Percentiles rank a stretch among this genome's conserved stretches.
phyloP scores from a whole-genome alignment of 2,329 filamentous ascomycete genomes.

The Monilinia fructigena region DNA sequence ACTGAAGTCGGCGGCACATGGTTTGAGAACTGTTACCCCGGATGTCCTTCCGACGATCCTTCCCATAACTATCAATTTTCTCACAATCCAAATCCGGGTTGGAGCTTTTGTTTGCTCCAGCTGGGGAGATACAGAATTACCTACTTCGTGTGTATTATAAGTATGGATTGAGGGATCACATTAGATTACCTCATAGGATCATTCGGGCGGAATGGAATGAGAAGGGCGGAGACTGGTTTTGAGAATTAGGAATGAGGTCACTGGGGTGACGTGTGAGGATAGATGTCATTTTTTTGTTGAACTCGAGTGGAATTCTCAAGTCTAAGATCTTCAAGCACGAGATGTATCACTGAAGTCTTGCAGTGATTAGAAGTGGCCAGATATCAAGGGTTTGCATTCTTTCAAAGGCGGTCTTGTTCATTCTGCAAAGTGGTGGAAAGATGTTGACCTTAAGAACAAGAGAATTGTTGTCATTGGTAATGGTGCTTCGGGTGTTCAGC shows the following conservation, averaged over 20 bases:
- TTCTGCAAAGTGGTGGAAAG: constrained; percentile 59
- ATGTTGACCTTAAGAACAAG: constrained; percentile 48
- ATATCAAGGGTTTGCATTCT: constrained; percentile 53
- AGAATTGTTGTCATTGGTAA: constrained; percentile 51
- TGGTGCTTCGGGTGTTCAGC: constrained; percentile 53
- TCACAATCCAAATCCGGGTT: constrained; percentile 38
- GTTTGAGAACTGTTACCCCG: constrained; percentile 59
- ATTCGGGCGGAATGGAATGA: constrained; percentile 33
- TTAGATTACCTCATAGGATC: constrained; percentile 48
- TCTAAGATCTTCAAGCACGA: background rate
- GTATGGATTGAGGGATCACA: constrained; percentile 44
- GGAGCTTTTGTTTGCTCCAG: constrained; percentile 52
- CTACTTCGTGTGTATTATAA: constrained; percentile 50
- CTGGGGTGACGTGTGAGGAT: constrained; percentile 37
- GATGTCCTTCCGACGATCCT: constrained; percentile 56
- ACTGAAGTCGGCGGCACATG: constrained; percentile 56
- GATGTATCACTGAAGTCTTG: background rate
- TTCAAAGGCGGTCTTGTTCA: constrained; percentile 54
- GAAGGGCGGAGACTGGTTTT: constrained; percentile 40
- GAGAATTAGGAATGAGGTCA: too few relatives aligned
- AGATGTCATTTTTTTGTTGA: constrained; percentile 47
- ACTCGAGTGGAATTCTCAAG: constrained; percentile 55
- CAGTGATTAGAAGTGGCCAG: constrained; percentile 58
- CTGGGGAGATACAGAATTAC: constrained; percentile 48
- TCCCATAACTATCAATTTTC: constrained; percentile 61